Evolutionary conservation across 352 stramenopile genomes (phyloP).

Genomic region (Globisporangium paroecandrum): DNA sequence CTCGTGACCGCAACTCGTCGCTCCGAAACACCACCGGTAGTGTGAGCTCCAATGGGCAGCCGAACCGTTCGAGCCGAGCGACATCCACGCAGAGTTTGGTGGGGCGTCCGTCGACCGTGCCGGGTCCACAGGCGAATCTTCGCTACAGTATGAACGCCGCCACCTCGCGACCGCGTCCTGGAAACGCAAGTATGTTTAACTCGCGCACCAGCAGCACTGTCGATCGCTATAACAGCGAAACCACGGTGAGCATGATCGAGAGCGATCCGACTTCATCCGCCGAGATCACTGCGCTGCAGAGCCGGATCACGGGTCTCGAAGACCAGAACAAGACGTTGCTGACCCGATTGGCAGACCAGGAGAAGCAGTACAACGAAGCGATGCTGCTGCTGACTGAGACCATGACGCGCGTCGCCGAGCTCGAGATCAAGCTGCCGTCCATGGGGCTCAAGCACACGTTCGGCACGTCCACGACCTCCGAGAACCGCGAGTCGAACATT

Average conservation of each 20-base stretch:
- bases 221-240: constrained; percentile 47
- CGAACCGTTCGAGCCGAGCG: constrained; percentile 29
- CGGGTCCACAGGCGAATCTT: constrained; percentile 42
- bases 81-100: constrained; percentile 50
- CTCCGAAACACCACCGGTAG: constrained; percentile 14
- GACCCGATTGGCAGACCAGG: constrained; percentile 62
- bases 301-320: constrained; percentile 57
- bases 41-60: constrained; percentile 11
- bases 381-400: constrained; percentile 84
- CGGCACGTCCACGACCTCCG: constrained; percentile 48
- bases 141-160: constrained; percentile 45
- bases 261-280: constrained; percentile 36
- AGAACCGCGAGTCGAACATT: constrained; percentile 42
- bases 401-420: constrained; percentile 81
- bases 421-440: constrained; percentile 67
- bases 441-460: constrained; percentile 43
- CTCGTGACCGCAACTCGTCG: constrained; percentile 12
- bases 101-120: constrained; percentile 39
- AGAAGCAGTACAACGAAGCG: constrained; percentile 84
- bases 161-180: constrained; percentile 21
- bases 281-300: constrained; percentile 49
- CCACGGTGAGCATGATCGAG: constrained; percentile 49
- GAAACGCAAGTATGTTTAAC: constrained; percentile 13
- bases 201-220: constrained; percentile 28
- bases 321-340: constrained; percentile 75